A percentile compares a stretch with the other conserved stretches of the same genome.
Conservation (phyloP, 768 basidiomycete genomes). For the Pulveroboletus sp. region DNA sequence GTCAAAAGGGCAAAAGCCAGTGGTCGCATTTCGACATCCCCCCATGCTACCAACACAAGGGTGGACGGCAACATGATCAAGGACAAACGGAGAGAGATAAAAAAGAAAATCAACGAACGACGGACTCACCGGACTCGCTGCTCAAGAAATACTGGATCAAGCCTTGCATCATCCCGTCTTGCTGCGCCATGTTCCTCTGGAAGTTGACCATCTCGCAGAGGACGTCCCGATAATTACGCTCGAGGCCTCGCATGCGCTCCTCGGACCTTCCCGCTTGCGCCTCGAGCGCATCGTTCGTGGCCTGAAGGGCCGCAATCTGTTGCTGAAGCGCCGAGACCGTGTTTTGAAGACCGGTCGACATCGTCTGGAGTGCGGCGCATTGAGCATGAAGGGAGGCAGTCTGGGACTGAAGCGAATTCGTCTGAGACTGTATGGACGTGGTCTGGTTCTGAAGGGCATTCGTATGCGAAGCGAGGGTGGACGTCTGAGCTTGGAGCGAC, state of each 20-base stretch:
- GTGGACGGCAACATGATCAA: too few relatives aligned
- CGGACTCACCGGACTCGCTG: slow-evolving; percentile 53
- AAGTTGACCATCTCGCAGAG: slow-evolving; percentile 70
- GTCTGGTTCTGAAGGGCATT: slow-evolving; percentile 30
- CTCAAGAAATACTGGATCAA: slow-evolving; percentile 79
- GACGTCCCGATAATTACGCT: slow-evolving; percentile 63
- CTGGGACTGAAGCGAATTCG: slow-evolving; percentile 27
- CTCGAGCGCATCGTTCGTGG: slow-evolving; percentile 32
- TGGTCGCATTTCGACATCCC: neutral
- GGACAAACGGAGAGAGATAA: neutral
- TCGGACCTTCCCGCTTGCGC: slow-evolving; percentile 37
- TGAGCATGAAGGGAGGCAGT: slow-evolving; percentile 34
- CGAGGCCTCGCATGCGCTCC: slow-evolving; percentile 52
- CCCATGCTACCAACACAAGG: too few relatives aligned
- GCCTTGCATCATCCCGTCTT: slow-evolving; percentile 79
- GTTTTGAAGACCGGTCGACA: slow-evolving; percentile 27
- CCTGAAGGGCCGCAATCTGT: slow-evolving; percentile 25
- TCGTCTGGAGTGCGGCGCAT: slow-evolving; percentile 29
- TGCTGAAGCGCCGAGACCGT: slow-evolving; percentile 27
- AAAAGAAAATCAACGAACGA: slow-evolving; percentile 5
- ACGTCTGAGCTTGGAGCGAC: slow-evolving; percentile 27
- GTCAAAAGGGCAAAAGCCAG: neutral
- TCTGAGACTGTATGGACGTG: slow-evolving; percentile 25
- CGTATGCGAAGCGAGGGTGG: slow-evolving; percentile 29
- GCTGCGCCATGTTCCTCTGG: slow-evolving; percentile 73